Evolutionary conservation across 106 monocot species (phyloP), one percentile per base, ranked within the genome.

Genomic region (Dioscorea alata): DNA sequence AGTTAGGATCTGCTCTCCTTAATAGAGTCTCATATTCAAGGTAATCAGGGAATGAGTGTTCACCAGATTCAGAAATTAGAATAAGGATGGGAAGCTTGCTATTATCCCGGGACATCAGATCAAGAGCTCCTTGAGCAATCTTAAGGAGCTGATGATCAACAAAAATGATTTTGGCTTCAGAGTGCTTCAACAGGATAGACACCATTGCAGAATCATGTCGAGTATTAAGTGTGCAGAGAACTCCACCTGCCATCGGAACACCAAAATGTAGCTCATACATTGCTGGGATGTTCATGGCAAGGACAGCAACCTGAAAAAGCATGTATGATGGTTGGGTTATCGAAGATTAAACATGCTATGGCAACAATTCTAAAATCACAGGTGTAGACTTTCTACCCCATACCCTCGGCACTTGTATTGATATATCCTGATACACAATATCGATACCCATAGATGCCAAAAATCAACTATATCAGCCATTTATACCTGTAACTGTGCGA

Each of bases 161-260:
- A 50, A 76, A 62, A 35, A 81, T 2, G 54, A 81, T 54, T 33
- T 81, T 66, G 20, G 78, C 49, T 0, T 50, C 32, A 5, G 51
- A 64, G 15, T 67, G 69, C 23, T 8, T 52, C 28, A 78, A 25
- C 24, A 67, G 65, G 22, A 57, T 59, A 1, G 78, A 48, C 2
- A 72, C 50, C 50, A 72, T 72, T 25, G 59, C 33, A 0, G 76
- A 48, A 56, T 76, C 72, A 57, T 56, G 74, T 7, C 68, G 67
- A 9, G 61, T 67, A 48, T 71, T 81, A 23, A 81, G 23, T 31
- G 67, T 68, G 57, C 76, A 76, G 21, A 81, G 66, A 50, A 81
- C 62, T 4, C 76, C 81, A 14, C 76, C 76, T 13, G 81, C 53
- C 81, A 78, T 72, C 18, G 78, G 71, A 33, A 78, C 71, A 20